These are phyloP conservation scores for Clausena lansium DNA, from an alignment of 345 rosid genomes.

Conservation along the genomic window DNA sequence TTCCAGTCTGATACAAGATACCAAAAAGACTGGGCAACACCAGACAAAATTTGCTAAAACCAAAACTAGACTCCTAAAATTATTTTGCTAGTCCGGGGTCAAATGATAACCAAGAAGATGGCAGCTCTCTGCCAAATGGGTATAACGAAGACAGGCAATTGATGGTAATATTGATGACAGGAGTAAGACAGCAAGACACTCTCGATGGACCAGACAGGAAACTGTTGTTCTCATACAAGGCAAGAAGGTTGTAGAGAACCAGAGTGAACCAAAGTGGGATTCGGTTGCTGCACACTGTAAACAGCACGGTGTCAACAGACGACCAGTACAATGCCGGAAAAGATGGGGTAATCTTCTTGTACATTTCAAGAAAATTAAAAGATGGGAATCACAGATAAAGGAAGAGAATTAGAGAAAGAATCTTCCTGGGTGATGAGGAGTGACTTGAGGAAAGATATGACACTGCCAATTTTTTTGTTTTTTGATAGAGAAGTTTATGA, in stretches of 20 bases:
- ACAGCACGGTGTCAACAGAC: constrained; percentile 23
- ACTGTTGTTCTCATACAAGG: constrained; percentile 26
- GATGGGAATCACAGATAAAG: constrained; percentile 28
- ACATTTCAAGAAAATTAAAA: constrained; percentile 36
- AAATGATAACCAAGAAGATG: not conserved
- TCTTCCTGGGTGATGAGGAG: constrained; percentile 35
- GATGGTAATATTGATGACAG: constrained; percentile 6
- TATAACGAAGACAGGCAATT: constrained; percentile 4
- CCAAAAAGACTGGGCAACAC: not conserved
- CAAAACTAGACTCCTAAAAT: not conserved
- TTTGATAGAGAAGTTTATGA: too few relatives aligned
- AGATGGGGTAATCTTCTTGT: constrained; percentile 33
- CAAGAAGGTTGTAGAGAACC: constrained; percentile 26
- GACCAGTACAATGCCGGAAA: constrained; percentile 26
- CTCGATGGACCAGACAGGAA: constrained; percentile 31
- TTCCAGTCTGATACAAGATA: too few relatives aligned
- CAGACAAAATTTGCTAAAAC: too few relatives aligned
- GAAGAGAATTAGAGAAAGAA: constrained; percentile 21
- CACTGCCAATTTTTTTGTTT: too few relatives aligned
- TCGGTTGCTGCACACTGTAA: constrained; percentile 26
- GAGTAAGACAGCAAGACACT: constrained; percentile 15
- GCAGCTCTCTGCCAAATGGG: constrained; percentile 3
- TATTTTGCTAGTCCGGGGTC: not conserved
- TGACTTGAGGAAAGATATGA: constrained; percentile 27
- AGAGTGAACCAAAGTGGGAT: constrained; percentile 32